Conservation (phyloP, 257 asterid species). For the Thymus quinquecostatus region DNA sequence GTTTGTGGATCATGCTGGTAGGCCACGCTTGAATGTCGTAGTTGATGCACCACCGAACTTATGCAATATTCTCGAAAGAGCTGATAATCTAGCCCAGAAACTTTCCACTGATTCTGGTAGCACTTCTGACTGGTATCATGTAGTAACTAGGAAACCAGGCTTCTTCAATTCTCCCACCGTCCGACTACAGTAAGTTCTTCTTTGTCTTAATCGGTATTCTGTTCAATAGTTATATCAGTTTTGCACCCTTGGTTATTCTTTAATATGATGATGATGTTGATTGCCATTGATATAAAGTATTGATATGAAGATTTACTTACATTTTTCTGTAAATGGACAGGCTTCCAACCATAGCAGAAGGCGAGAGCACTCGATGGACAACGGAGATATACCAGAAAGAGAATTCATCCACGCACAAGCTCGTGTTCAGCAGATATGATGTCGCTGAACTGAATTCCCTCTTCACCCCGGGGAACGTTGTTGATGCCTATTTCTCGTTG, state of each 20-base stretch:
- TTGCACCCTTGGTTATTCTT: background rate
- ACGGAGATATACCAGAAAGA: slow-evolving; percentile 80
- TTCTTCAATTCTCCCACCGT: slow-evolving; percentile 71
- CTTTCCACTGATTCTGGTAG: slow-evolving; percentile 68
- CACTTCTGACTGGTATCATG: slow-evolving; percentile 84
- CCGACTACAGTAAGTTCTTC: slow-evolving; percentile 76
- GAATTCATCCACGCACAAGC: slow-evolving; percentile 53
- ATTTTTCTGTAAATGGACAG: slow-evolving; percentile 46
- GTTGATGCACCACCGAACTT: slow-evolving; percentile 66
- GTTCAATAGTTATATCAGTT: background rate
- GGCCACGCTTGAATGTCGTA: slow-evolving; percentile 74
- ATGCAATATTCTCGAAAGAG: slow-evolving; percentile 59
- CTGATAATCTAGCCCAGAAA: slow-evolving; percentile 62
- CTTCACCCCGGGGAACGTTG: slow-evolving; percentile 53
- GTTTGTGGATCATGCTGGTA: slow-evolving; percentile 66
- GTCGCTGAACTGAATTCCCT: slow-evolving; percentile 55
- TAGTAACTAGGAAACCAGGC: slow-evolving; percentile 69
- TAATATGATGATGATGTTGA: background rate
- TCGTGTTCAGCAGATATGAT: slow-evolving; percentile 59
- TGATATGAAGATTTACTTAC: slow-evolving; percentile 19
- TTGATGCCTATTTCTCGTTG: slow-evolving; percentile 81
- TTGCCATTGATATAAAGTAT: background rate
- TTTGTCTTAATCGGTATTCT: background rate
- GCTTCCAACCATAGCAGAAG: slow-evolving; percentile 63
- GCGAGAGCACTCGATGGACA: slow-evolving; percentile 50